Percentiles rank a stretch among this genome's conserved stretches.
Conservation (phyloP, 805 yeast species). For the Komagataella ulmi region DNA sequence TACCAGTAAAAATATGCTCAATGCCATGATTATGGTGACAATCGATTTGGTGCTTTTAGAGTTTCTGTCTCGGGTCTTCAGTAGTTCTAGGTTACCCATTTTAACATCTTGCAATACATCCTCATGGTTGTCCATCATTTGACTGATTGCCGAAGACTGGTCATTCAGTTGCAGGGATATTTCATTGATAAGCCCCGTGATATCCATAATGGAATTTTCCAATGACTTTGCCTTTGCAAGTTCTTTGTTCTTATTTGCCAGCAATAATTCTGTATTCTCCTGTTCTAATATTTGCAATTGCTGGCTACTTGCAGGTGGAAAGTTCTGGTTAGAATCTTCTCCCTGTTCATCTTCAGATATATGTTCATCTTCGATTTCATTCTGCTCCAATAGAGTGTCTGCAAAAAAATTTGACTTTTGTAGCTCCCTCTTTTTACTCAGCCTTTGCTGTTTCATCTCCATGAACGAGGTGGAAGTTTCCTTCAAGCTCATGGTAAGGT, state of each 20-base stretch:
- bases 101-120: conserved; percentile 51
- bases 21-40: conserved; percentile 35
- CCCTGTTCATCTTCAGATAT: neutral
- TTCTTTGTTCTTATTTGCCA: conserved; percentile 46
- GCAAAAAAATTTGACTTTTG: conserved; percentile 14
- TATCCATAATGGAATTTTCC: conserved; percentile 54
- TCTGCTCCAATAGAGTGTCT: conserved; percentile 11
- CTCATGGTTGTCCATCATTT: conserved; percentile 52
- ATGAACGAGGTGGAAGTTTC: conserved; percentile 30
- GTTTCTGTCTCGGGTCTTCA: conserved; percentile 54
- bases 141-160: conserved; percentile 59
- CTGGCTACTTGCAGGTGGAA: conserved; percentile 11
- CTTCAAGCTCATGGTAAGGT: conserved; percentile 30
- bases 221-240: conserved; percentile 45
- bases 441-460: conserved; percentile 33
- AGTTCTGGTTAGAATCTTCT: neutral
- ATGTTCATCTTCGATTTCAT: conserved; percentile 5
- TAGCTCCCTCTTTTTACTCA: conserved; percentile 25
- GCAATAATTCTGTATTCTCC: conserved; percentile 42
- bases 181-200: conserved; percentile 63
- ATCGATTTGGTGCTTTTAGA: conserved; percentile 47
- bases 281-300: conserved; percentile 43
- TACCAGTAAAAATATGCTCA: conserved; percentile 43
- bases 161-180: conserved; percentile 56
- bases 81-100: conserved; percentile 59